Conservation (phyloP, 2,329 filamentous ascomycete species). For the Chaetomium sp. region DNA sequence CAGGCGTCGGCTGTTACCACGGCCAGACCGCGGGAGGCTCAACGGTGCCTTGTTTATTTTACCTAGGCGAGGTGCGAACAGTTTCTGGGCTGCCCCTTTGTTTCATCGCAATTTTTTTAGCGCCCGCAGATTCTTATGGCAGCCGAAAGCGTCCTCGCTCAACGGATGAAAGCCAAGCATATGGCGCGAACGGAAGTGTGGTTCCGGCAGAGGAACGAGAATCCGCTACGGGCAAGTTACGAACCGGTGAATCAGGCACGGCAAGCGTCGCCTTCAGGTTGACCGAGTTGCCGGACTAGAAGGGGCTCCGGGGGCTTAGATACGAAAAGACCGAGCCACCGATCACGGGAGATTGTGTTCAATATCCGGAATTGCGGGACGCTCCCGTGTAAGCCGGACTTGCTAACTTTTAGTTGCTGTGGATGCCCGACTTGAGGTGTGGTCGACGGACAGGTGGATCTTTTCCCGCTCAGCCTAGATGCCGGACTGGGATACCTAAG, state of each 20-base stretch:
- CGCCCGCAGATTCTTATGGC: not conserved
- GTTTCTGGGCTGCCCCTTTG: not conserved
- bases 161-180: not conserved
- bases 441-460: slow-evolving; percentile 2
- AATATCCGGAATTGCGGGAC: too few species aligned
- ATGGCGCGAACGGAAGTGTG: not conserved
- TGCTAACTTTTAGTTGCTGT: too few species aligned
- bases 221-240: slow-evolving; percentile 8
- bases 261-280: slow-evolving; percentile 7
- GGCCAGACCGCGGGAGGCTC: not conserved
- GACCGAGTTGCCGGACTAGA: not conserved
- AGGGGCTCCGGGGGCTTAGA: slow-evolving; percentile 4
- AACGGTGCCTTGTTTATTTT: not conserved
- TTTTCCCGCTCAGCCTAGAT: not conserved
- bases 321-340: not conserved
- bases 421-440: not conserved
- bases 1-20: slow-evolving; percentile 4
- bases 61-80: not conserved
- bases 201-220: not conserved
- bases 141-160: too few species aligned
- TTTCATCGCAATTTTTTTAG: slow-evolving; percentile 1
- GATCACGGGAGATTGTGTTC: too few species aligned
- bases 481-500: too few species aligned
- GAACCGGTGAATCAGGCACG: slow-evolving; percentile 20
- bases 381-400: not conserved